Base-by-base conservation (phyloP, 331 rosid species). In the Ulmus americana region DNA sequence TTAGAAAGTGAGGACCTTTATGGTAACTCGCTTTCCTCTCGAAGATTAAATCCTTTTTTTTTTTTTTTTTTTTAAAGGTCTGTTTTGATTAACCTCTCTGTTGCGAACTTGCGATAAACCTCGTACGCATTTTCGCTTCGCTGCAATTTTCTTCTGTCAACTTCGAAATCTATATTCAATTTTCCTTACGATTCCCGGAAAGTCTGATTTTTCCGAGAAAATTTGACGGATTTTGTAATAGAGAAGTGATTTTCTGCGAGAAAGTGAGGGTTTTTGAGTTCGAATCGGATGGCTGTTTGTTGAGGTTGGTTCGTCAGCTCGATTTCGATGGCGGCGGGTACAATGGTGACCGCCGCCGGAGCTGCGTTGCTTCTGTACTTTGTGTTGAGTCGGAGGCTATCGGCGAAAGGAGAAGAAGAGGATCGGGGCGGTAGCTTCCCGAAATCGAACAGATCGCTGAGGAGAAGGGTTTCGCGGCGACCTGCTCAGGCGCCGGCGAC, bases 401-500 rank as follows among this genome's bases (percentile, higher is more conserved):
- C 76, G 12, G 39, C 76, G 11, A 74, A 86, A 72, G 73, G 68
- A 6, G 85, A 71, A 8, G 85, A 54, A 12, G 86, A 78, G 16
- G 89, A 70, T 80, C 82, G 67, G 56, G 60, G 65, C 8, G 87
- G 76, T 6, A 79, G 71, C 47, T 61, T 79, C 63, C 74, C 89
- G 57, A 89, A 79, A 77, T 84, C 88, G 48, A 70, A 55, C 62
- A 81, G 95, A 81, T 88, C 90, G 66, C 52, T 81, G 20, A 72
- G 87, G 83, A 82, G 82, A 52, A 79, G 87, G 80, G 42, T 92
- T 50, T 70, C 91, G 2, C 79, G 96, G 87, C 69, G 98, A 44
- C 96, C 96, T 8, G 96, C 90, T 56, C 98, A 83, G 76, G 91
- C 98, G 0, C 98, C 98, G 43, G 96, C 95, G 69, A 92, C 88